phyloP scores from a whole-genome alignment of 768 basidiomycete species.

The Suillus discolor region DNA sequence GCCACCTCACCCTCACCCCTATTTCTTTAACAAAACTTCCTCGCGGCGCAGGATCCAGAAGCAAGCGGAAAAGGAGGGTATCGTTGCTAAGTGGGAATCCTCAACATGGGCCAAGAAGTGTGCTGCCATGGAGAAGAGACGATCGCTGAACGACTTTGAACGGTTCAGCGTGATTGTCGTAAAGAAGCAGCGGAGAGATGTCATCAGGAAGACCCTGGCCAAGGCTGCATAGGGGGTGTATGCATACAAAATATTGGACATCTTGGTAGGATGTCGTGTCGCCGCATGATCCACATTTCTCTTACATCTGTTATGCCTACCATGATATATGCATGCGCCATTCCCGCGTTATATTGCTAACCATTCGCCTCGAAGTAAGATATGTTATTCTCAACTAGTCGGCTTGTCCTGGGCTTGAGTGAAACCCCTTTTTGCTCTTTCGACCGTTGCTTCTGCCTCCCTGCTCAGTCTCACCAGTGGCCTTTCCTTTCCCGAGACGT shows the following conservation, averaged over 20 bases:
- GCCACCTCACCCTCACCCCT: constrained; percentile 89
- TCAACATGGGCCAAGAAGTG: constrained; percentile 90
- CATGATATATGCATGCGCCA: constrained; percentile 25
- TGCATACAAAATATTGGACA: constrained; percentile 4
- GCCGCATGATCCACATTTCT: constrained; percentile 12
- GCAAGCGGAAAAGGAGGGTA: constrained; percentile 82
- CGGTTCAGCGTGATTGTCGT: constrained; percentile 86
- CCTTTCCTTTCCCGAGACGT: constrained; percentile 71
- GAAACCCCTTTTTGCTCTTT: constrained; percentile 36
- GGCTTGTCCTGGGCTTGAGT: not conserved
- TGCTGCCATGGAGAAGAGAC: constrained; percentile 69
- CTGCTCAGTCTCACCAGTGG: constrained; percentile 67
- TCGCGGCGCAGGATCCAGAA: constrained; percentile 90
- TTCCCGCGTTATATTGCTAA: not conserved
- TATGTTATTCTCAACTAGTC: not conserved
- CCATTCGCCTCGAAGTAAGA: not conserved
- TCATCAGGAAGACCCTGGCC: constrained; percentile 67
- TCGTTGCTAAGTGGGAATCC: constrained; percentile 86
- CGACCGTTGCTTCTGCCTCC: constrained; percentile 57
- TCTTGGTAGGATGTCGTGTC: constrained; percentile 11
- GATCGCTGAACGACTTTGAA: constrained; percentile 85
- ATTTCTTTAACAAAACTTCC: constrained; percentile 82
- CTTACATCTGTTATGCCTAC: constrained; percentile 25
- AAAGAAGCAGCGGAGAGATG: constrained; percentile 87
- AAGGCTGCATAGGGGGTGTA: constrained; percentile 45